These are phyloP conservation scores for Leccinum longicurvipes DNA, from an alignment of 768 basidiomycete genomes.

Conservation along the genomic window DNA sequence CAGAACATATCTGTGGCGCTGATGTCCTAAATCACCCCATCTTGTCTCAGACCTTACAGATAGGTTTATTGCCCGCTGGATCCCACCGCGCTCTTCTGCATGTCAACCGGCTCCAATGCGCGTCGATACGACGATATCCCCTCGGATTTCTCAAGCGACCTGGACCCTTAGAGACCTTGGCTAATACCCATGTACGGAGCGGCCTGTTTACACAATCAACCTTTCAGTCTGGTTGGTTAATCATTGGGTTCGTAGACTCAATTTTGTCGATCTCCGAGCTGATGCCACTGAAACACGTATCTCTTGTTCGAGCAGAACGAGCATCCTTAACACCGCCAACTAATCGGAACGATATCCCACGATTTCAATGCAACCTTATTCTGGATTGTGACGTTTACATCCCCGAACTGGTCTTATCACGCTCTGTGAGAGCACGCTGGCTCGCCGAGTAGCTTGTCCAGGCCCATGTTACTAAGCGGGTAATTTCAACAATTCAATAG, in stretches of 20 bases:
- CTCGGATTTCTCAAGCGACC: conserved; percentile 22
- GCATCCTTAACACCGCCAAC: conserved; percentile 4
- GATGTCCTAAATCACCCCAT: neutral
- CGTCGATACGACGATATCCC: conserved; percentile 5
- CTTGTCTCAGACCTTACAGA: neutral
- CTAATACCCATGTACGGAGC: conserved; percentile 1
- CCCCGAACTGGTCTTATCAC: neutral
- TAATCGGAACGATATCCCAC: conserved; percentile 1
- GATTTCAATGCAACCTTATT: neutral
- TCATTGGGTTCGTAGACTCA: neutral
- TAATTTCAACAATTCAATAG: neutral
- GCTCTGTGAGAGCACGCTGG: too few species aligned
- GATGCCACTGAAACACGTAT: conserved; percentile 5
- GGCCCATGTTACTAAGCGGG: neutral
- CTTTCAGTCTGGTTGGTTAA: neutral
- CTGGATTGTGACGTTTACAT: too few species aligned
- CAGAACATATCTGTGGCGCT: neutral
- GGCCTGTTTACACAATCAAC: neutral
- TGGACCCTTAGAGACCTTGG: neutral
- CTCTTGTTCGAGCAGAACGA: neutral
- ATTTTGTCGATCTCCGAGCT: neutral
- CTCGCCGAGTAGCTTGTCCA: neutral
- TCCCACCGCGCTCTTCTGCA: neutral
- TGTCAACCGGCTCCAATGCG: neutral
- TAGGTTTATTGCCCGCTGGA: neutral